These are phyloP conservation scores for Seiridium cupressi DNA, from an alignment of 2,329 filamentous ascomycete genomes.

Conservation along the genomic window DNA sequence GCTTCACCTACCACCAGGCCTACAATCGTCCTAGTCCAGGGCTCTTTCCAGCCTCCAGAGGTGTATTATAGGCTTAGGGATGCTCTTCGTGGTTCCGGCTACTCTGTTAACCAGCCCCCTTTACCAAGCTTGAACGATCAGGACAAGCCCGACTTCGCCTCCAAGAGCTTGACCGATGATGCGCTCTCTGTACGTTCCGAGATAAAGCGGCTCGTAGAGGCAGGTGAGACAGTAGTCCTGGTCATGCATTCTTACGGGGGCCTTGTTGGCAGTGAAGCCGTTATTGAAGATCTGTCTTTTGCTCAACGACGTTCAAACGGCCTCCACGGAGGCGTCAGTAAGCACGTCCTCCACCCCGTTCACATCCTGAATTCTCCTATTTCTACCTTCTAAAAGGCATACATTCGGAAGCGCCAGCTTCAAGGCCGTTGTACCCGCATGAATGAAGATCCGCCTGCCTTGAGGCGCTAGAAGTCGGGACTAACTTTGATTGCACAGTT, in stretches of 20 bases:
- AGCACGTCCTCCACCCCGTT: background rate
- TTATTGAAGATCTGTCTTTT: conserved; percentile 13
- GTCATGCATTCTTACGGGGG: conserved; percentile 25
- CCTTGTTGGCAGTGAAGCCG: conserved; percentile 18
- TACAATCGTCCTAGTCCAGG: conserved; percentile 9
- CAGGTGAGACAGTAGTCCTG: conserved; percentile 15
- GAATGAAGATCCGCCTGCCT: background rate
- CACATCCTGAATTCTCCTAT: no score
- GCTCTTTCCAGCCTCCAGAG: conserved; percentile 10
- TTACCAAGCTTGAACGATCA: background rate
- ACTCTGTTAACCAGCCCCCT: conserved; percentile 6
- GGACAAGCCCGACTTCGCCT: conserved; percentile 2
- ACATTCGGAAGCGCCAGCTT: no score
- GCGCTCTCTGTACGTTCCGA: background rate
- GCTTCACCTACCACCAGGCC: background rate
- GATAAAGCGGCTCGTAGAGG: conserved; percentile 9
- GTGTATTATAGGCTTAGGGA: conserved; percentile 5
- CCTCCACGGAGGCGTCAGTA: conserved; percentile 6
- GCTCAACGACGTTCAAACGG: conserved; percentile 8
- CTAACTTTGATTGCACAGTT: background rate
- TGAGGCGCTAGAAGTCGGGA: background rate
- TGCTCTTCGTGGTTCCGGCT: background rate
- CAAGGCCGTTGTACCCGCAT: background rate
- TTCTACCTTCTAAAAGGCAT: no score
- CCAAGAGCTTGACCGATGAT: conserved; percentile 6